phyloP scores from a whole-genome alignment of 2,329 filamentous ascomycete genomes.

The Pseudogymnoascus sp. region DNA sequence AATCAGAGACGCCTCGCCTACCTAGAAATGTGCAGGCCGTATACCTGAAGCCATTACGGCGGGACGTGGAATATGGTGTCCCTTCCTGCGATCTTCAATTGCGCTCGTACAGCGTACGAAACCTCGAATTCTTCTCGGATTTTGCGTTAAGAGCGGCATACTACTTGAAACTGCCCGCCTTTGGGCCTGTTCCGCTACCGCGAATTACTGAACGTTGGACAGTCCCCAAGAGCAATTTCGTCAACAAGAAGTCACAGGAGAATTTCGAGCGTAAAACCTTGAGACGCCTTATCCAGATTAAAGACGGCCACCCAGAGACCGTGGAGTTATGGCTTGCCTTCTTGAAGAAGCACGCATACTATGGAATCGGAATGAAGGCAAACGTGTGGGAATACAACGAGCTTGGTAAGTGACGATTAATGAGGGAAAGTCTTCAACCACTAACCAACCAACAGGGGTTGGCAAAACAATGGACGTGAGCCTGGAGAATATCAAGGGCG shows the following conservation, averaged over 20 bases:
- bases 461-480: slow-evolving; percentile 44
- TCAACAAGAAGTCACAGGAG: slow-evolving; percentile 95
- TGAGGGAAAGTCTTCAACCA: neutral
- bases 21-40: slow-evolving; percentile 78
- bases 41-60: slow-evolving; percentile 76
- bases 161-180: slow-evolving; percentile 79
- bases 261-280: slow-evolving; percentile 92
- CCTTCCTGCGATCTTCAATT: slow-evolving; percentile 87
- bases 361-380: slow-evolving; percentile 98
- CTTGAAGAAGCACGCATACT: slow-evolving; percentile 82
- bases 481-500: slow-evolving; percentile 35
- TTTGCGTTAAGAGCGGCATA: slow-evolving; percentile 93
- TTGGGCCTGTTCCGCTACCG: slow-evolving; percentile 77
- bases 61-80: slow-evolving; percentile 64
- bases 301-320: slow-evolving; percentile 79
- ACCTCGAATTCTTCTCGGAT: slow-evolving; percentile 89
- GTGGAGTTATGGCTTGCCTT: slow-evolving; percentile 92
- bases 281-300: slow-evolving; percentile 80
- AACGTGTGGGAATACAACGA: slow-evolving; percentile 86
- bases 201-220: slow-evolving; percentile 90
- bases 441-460: slow-evolving; percentile 33
- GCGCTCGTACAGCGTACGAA: slow-evolving; percentile 81
- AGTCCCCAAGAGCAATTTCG: slow-evolving; percentile 78
- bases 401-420: slow-evolving; percentile 45
- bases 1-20: slow-evolving; percentile 54